Percentiles rank a stretch among this genome's conserved stretches.
Evolutionary conservation across 2,329 filamentous ascomycete genomes (phyloP).

Genomic region (Ciborinia camelliae): DNA sequence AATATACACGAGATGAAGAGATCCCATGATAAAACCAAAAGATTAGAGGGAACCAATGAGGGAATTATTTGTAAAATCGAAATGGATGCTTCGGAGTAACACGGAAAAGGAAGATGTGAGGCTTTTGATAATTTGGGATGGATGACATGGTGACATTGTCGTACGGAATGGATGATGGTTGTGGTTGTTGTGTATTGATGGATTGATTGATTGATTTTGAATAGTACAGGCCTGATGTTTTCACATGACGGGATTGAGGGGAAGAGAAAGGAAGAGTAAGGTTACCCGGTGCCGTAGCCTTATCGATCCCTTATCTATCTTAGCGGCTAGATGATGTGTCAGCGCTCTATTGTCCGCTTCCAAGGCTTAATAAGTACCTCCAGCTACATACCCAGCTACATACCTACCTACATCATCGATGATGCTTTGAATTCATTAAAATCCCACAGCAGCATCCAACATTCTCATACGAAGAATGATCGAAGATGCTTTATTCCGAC

Average conservation of each 20-base stretch:
- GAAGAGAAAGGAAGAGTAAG: too few relatives aligned
- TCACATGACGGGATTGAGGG: neutral
- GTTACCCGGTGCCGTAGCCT: too few relatives aligned
- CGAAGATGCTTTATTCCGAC: neutral
- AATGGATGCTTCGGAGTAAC: neutral
- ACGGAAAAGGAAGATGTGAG: neutral
- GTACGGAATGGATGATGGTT: too few relatives aligned
- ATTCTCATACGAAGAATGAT: neutral
- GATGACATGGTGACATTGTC: neutral
- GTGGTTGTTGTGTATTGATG: neutral
- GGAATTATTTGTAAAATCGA: slow-evolving; percentile 9
- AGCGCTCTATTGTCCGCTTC: neutral
- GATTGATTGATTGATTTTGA: neutral
- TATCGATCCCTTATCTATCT: neutral
- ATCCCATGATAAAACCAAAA: slow-evolving; percentile 8
- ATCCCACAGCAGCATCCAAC: neutral
- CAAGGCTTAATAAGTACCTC: too few relatives aligned
- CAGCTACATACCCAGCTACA: too few relatives aligned
- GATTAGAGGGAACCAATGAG: slow-evolving; percentile 9
- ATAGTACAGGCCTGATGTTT: too few relatives aligned
- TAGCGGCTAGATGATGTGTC: slow-evolving; percentile 1
- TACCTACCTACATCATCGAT: neutral
- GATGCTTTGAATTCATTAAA: neutral
- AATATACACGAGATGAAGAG: slow-evolving; percentile 25
- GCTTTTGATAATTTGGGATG: slow-evolving; percentile 5